Evolutionary conservation across 2,329 filamentous ascomycete genomes (phyloP), one percentile per base, ranked within the genome.

Genomic region (Pseudogymnoascus sp.): DNA sequence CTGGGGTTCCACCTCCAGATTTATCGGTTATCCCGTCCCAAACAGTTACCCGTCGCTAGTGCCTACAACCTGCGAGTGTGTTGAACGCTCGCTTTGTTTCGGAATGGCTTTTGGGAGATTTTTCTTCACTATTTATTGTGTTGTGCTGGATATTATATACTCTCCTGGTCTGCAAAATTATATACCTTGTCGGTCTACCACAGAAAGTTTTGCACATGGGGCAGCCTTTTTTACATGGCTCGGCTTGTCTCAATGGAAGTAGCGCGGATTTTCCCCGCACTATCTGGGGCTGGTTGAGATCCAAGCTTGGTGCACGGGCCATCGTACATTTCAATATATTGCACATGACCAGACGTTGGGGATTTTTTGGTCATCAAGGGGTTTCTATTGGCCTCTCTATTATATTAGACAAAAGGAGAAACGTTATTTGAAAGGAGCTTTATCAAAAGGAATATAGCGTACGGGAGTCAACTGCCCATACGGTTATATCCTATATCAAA

Each of bases 21-120:
- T 19, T 57, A 57, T 33, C 50, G 50, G 28, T 57, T 57, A 57
- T 57, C 50, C 47, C 47, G 11, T 57, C 47, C 28, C 50, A 57
- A 57, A 57, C 50, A 57, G 50, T 57, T 57, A 57, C 50, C 50
- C 50, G 50, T 57, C 50, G n/a, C 28, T 57, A 57, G 50, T 33
- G 50, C 28, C 47, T 57, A 19, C n/a, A 33, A 57, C 10, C 26
- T 19, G 26, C 28, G 26, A 33, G 50, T 57, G 50, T 57, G 50
- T 57, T 57, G 50, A 57, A 57, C 50, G 50, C 50, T 57, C 50
- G 50, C 11, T 13, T 33, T 57, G 26, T 15, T 2, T 57, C n/a
- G 50, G 10, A 26, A 19, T 19, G n/a, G 10, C 19, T 31, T 19
- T 33, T 33, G 2, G 10, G 8, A 10, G 9, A 1, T 3, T 19